Percentiles rank a stretch among this genome's conserved stretches.
Conservation (phyloP, 2,329 filamentous ascomycete genomes). For the Pseudogymnoascus sp. region DNA sequence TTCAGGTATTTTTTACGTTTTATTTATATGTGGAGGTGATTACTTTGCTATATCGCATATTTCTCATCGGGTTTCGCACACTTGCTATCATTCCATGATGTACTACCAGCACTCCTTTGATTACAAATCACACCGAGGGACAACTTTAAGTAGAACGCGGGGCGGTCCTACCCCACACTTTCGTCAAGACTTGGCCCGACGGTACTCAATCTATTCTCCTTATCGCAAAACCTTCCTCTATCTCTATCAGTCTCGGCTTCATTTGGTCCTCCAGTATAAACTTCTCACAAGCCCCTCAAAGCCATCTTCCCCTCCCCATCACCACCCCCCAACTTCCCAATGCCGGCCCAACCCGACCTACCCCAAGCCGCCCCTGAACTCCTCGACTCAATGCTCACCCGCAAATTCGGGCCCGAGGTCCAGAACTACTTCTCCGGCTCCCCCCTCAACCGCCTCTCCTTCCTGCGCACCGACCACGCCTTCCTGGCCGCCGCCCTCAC, state of each 20-base stretch:
- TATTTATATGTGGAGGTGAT: background rate
- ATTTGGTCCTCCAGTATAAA: background rate
- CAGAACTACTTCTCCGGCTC: constrained; percentile 79
- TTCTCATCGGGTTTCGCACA: background rate
- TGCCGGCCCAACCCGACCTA: constrained; percentile 26
- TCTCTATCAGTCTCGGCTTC: background rate
- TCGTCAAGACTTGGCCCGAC: background rate
- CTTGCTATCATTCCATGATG: background rate
- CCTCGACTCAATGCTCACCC: constrained; percentile 52
- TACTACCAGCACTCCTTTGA: background rate
- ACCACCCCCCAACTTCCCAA: constrained; percentile 14
- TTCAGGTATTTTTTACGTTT: background rate
- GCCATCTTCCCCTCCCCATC: background rate
- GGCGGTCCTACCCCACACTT: background rate
- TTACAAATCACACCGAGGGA: background rate
- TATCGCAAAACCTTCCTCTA: background rate
- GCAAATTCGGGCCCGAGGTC: constrained; percentile 71
- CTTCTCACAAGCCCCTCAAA: background rate
- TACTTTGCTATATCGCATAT: background rate
- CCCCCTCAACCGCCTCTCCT: constrained; percentile 71
- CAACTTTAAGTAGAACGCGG: background rate
- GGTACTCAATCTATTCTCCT: background rate
- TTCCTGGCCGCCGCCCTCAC: constrained; percentile 62
- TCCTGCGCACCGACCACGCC: constrained; percentile 61
- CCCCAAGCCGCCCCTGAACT: constrained; percentile 25